Conservation (phyloP, 805 yeast genomes). For the Metschnikowia noctiluminum region DNA sequence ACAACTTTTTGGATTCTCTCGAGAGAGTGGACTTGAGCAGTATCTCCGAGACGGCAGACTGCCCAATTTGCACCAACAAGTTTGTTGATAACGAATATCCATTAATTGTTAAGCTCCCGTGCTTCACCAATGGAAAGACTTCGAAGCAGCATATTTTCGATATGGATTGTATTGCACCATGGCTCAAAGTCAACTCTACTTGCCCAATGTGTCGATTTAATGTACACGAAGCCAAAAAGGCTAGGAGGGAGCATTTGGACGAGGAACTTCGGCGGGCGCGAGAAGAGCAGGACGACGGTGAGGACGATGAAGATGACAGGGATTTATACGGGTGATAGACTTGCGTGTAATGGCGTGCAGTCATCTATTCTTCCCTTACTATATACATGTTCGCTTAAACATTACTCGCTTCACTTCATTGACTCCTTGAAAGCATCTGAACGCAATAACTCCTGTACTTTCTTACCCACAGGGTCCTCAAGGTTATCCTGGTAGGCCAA, state of each 20-base stretch:
- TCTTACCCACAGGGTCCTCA: conserved; percentile 52
- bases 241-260: conserved; percentile 29
- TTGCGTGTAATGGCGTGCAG: not conserved
- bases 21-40: conserved; percentile 53
- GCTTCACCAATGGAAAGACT: conserved; percentile 40
- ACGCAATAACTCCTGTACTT: conserved; percentile 66
- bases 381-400: conserved; percentile 8
- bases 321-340: conserved; percentile 66
- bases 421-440: conserved; percentile 69
- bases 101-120: conserved; percentile 70
- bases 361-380: conserved; percentile 2
- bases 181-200: conserved; percentile 71
- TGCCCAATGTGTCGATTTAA: conserved; percentile 88
- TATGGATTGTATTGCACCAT: conserved; percentile 85
- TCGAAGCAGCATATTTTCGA: conserved; percentile 67
- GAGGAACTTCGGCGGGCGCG: conserved; percentile 34
- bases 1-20: conserved; percentile 68
- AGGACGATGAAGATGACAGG: conserved; percentile 51
- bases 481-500: conserved; percentile 27
- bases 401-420: conserved; percentile 24
- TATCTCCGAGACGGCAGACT: conserved; percentile 53
- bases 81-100: conserved; percentile 75
- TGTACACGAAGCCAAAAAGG: conserved; percentile 42
- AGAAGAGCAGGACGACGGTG: conserved; percentile 50
- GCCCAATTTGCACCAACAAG: conserved; percentile 81